phyloP scores from a whole-genome alignment of 2,329 filamentous ascomycete species.

The Fusarium citri region DNA sequence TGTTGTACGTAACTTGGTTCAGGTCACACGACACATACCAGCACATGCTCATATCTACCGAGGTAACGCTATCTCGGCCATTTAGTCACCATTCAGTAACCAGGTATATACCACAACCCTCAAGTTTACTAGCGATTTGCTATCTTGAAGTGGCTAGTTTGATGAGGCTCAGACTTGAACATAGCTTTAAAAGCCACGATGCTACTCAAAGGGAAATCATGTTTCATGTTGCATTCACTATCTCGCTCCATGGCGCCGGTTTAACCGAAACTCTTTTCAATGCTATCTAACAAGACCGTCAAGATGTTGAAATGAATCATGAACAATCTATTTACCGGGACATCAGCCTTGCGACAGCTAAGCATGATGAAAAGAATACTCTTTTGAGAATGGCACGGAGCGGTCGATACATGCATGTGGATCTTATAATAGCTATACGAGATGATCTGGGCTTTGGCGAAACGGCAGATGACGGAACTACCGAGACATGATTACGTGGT shows the following conservation, averaged over 20 bases:
- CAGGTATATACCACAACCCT: not conserved
- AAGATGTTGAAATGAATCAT: not conserved
- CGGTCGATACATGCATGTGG: not conserved
- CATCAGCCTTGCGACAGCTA: not conserved
- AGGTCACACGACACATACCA: not conserved
- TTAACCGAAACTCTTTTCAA: not conserved
- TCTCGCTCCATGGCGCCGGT: not conserved
- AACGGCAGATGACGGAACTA: not conserved
- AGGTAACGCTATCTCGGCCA: not conserved
- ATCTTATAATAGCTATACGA: conserved; percentile 1
- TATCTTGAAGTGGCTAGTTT: conserved; percentile 17
- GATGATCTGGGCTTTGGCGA: not conserved
- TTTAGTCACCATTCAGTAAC: not conserved
- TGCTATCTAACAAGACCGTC: not conserved
- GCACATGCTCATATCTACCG: not conserved
- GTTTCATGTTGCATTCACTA: not conserved
- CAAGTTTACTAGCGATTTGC: conserved; percentile 3
- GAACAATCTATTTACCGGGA: not conserved
- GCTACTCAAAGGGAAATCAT: not conserved
- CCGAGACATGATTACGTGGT: not conserved
- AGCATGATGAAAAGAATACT: not conserved
- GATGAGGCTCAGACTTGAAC: conserved; percentile 15
- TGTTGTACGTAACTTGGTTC: not conserved
- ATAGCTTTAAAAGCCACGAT: not conserved
- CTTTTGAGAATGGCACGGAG: not conserved